phyloP scores from a whole-genome alignment of 768 basidiomycete genomes.

The Psilocybe subaeruginosa region DNA sequence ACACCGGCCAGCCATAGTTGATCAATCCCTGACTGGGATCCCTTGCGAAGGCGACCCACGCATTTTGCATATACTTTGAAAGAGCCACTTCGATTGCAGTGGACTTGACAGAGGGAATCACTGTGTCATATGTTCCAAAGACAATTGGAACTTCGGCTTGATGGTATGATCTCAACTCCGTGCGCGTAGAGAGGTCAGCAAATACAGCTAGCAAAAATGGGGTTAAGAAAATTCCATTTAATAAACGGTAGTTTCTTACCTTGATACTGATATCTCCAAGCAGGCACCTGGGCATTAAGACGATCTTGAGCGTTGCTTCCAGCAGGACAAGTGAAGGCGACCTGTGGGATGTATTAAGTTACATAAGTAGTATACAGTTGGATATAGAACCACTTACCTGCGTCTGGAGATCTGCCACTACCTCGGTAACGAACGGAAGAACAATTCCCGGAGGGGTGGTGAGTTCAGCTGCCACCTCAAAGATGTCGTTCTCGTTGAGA shows the following conservation, averaged over 20 bases:
- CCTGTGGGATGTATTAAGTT: conserved; percentile 28
- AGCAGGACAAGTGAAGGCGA: conserved; percentile 32
- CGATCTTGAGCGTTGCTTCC: conserved; percentile 28
- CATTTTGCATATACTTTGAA: conserved; percentile 33
- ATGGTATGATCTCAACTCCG: conserved; percentile 37
- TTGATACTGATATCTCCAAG: conserved; percentile 27
- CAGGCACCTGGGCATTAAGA: conserved; percentile 25
- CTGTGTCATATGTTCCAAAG: conserved; percentile 29
- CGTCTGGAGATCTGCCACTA: conserved; percentile 30
- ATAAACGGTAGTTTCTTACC: background rate
- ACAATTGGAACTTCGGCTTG: conserved; percentile 38
- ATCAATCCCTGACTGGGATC: conserved; percentile 32
- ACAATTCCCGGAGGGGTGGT: conserved; percentile 23
- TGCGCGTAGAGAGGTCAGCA: conserved; percentile 31
- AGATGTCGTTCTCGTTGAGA: conserved; percentile 33
- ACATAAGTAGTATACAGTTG: conserved; percentile 9
- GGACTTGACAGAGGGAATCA: conserved; percentile 2
- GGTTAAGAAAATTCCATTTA: background rate
- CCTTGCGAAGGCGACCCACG: conserved; percentile 42
- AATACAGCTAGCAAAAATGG: conserved; percentile 27
- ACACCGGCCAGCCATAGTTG: conserved; percentile 21
- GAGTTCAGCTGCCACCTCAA: conserved; percentile 29
- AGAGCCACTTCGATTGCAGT: conserved; percentile 26
- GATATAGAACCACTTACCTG: conserved; percentile 23
- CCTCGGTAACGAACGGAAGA: conserved; percentile 30